Conservation (phyloP, 176 grass and related monocot genomes). For the Oryza nivara region DNA sequence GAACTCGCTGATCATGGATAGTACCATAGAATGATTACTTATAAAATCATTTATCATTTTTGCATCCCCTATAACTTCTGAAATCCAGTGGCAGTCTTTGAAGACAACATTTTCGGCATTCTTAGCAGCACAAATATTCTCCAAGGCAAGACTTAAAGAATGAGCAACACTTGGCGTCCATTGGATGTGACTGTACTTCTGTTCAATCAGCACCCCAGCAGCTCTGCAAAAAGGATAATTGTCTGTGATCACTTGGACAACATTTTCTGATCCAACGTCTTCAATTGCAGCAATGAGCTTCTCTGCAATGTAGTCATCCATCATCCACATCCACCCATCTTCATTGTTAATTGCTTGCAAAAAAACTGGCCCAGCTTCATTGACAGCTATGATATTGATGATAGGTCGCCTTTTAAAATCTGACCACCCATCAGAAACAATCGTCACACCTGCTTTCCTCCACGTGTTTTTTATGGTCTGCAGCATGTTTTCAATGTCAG, state of each 20-base stretch:
- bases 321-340: not conserved
- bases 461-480: not conserved
- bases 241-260: slow-evolving; percentile 1
- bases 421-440: slow-evolving; percentile 14
- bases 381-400: slow-evolving; percentile 17
- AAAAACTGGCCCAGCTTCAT: no score
- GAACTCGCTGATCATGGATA: not conserved
- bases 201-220: slow-evolving; percentile 13
- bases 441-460: slow-evolving; percentile 3
- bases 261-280: no score
- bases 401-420: slow-evolving; percentile 1
- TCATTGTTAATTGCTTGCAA: not conserved
- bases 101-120: not conserved
- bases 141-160: slow-evolving; percentile 24
- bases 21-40: not conserved
- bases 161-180: not conserved
- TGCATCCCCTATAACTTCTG: not conserved
- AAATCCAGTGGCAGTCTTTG: slow-evolving; percentile 16
- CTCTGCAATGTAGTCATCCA: not conserved
- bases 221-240: slow-evolving; percentile 14
- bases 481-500: not conserved
- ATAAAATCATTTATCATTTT: slow-evolving; percentile 22
- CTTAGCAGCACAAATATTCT: slow-evolving; percentile 4
- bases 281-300: not conserved
- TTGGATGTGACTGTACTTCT: not conserved